These are phyloP conservation scores for Colletotrichum musae DNA, from an alignment of 2,329 filamentous ascomycete species.

Conservation along the genomic window DNA sequence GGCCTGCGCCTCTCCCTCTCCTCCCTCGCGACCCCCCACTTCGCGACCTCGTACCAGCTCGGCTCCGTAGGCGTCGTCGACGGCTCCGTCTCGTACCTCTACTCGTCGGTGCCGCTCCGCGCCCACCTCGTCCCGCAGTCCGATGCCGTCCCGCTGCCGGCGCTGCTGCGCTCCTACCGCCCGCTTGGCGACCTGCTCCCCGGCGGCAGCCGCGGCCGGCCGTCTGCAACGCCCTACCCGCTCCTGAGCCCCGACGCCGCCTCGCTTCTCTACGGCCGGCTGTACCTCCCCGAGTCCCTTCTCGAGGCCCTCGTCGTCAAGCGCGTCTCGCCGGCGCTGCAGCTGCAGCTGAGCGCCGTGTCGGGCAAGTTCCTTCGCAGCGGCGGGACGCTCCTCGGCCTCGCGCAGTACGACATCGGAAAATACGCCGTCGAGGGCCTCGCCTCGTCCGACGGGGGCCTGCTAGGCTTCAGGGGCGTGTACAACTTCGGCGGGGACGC, in stretches of 20 bases:
- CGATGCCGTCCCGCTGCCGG: conserved; percentile 80
- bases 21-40: conserved; percentile 91
- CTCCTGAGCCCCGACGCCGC: conserved; percentile 52
- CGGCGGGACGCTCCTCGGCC: conserved; percentile 80
- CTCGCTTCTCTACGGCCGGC: conserved; percentile 80
- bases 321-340: conserved; percentile 81
- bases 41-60: conserved; percentile 93
- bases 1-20: conserved; percentile 90
- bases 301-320: conserved; percentile 89
- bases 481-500: conserved; percentile 94
- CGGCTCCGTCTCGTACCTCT: conserved; percentile 97
- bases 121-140: conserved; percentile 77
- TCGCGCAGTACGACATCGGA: conserved; percentile 86
- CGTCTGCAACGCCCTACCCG: not conserved
- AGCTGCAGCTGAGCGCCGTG: conserved; percentile 85
- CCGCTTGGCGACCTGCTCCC: conserved; percentile 76
- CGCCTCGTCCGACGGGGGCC: conserved; percentile 90
- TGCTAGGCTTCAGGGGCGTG: conserved; percentile 88
- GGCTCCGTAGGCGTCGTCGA: conserved; percentile 93
- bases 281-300: conserved; percentile 87
- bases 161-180: conserved; percentile 86
- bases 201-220: conserved; percentile 41
- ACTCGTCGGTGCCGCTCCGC: conserved; percentile 85
- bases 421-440: conserved; percentile 92
- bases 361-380: conserved; percentile 80